Percentiles rank a stretch among this genome's conserved stretches.
Conservation (phyloP, 1,284 basidiomycete species). For the Cutaneotrichosporon mucoides region DNA sequence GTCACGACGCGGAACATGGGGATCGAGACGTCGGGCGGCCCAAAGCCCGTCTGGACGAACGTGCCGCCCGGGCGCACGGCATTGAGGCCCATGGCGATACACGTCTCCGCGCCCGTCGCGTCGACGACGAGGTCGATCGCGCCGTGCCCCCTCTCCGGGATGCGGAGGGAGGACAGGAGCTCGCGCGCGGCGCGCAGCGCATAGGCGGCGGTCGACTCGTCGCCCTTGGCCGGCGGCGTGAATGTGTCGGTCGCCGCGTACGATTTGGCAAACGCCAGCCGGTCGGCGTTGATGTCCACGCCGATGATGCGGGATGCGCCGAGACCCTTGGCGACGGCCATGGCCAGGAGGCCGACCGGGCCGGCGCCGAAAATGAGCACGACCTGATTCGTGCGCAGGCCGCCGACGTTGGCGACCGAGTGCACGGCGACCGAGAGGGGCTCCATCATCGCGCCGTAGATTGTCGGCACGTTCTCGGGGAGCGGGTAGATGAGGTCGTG, state of each 20-base stretch:
- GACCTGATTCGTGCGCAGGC: slow-evolving; percentile 66
- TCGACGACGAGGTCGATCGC: slow-evolving; percentile 60
- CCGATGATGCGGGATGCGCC: slow-evolving; percentile 76
- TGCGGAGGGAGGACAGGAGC: slow-evolving; percentile 49
- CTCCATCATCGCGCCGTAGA: slow-evolving; percentile 67
- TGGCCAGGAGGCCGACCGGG: slow-evolving; percentile 85
- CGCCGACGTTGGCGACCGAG: slow-evolving; percentile 72
- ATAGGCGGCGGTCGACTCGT: slow-evolving; percentile 51
- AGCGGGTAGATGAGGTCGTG: slow-evolving; percentile 44
- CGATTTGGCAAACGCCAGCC: slow-evolving; percentile 78
- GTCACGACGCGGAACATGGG: slow-evolving; percentile 44
- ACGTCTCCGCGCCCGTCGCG: slow-evolving; percentile 58
- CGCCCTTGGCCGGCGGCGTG: slow-evolving; percentile 50
- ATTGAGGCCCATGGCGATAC: slow-evolving; percentile 57
- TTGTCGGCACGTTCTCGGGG: slow-evolving; percentile 48
- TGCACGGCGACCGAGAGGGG: slow-evolving; percentile 90
- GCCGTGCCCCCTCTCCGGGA: slow-evolving; percentile 50
- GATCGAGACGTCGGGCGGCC: slow-evolving; percentile 41
- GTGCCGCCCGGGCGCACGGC: slow-evolving; percentile 57
- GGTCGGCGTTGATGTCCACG: slow-evolving; percentile 71
- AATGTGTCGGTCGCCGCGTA: slow-evolving; percentile 86
- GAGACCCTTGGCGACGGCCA: slow-evolving; percentile 86
- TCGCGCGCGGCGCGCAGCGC: slow-evolving; percentile 54
- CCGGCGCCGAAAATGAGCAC: slow-evolving; percentile 81
- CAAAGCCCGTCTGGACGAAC: slow-evolving; percentile 47